These are phyloP conservation scores for Phialophora chinensis DNA, from an alignment of 2,329 filamentous ascomycete genomes.

Conservation along the genomic window DNA sequence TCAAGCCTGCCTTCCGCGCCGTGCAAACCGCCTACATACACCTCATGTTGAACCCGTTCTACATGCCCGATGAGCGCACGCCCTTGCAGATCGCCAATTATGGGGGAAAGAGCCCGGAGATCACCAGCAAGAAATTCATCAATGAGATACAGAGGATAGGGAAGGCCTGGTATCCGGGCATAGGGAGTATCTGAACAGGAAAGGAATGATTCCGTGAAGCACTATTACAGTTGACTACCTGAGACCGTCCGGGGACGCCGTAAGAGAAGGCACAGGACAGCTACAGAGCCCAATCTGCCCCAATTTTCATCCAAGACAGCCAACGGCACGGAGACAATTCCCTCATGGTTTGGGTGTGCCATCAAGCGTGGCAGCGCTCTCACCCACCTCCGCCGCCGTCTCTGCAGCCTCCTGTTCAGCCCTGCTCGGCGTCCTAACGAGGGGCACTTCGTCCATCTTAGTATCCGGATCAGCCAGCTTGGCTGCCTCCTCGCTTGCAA, in stretches of 20 bases:
- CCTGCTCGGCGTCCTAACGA: constrained; percentile 30
- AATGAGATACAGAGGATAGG: constrained; percentile 86
- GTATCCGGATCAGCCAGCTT: constrained; percentile 31
- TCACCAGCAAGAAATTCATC: constrained; percentile 80
- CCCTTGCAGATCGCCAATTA: constrained; percentile 59
- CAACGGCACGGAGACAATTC: not conserved
- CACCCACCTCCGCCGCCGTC: constrained; percentile 37
- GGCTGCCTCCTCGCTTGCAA: constrained; percentile 28
- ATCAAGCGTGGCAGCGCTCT: constrained; percentile 36
- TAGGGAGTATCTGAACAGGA: constrained; percentile 45
- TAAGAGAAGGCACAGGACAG: not conserved
- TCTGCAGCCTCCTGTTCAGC: constrained; percentile 35
- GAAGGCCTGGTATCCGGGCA: constrained; percentile 79
- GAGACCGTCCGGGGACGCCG: not conserved
- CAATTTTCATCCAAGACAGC: not conserved
- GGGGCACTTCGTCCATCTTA: constrained; percentile 37
- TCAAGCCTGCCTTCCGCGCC: constrained; percentile 87
- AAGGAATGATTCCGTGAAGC: not conserved
- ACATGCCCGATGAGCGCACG: constrained; percentile 81
- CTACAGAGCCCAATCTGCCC: not conserved
- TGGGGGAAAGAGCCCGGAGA: constrained; percentile 63
- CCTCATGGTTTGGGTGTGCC: constrained; percentile 22
- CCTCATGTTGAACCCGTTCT: constrained; percentile 92
- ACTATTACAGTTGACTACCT: not conserved
- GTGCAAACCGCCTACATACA: constrained; percentile 91